phyloP scores from a whole-genome alignment of 2,329 filamentous ascomycete genomes.

The Colletotrichum abscissum region DNA sequence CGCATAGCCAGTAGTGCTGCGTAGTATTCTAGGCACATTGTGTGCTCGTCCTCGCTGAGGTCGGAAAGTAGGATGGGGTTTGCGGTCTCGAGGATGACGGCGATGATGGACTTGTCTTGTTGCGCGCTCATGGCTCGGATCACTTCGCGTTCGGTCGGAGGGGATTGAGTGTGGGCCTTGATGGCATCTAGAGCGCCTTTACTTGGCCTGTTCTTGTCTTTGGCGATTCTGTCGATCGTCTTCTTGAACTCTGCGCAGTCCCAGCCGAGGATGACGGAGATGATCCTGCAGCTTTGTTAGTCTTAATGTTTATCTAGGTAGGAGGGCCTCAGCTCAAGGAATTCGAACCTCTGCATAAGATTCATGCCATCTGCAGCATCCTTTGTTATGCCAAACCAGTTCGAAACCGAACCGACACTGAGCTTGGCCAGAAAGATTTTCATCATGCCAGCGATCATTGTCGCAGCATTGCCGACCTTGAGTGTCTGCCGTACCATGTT shows the following conservation, averaged over 20 bases:
- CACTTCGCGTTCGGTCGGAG: constrained; percentile 67
- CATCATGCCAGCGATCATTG: constrained; percentile 83
- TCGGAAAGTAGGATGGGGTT: constrained; percentile 57
- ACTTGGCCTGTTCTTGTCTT: constrained; percentile 65
- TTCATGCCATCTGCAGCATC: constrained; percentile 84
- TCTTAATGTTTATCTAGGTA: constrained; percentile 21
- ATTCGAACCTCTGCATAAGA: constrained; percentile 69
- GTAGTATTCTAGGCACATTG: constrained; percentile 75
- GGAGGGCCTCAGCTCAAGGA: background rate
- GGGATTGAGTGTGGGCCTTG: constrained; percentile 64
- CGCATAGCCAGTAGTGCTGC: constrained; percentile 76
- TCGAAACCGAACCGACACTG: constrained; percentile 78
- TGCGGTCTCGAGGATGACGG: constrained; percentile 69
- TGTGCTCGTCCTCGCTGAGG: constrained; percentile 71
- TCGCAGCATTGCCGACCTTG: constrained; percentile 81
- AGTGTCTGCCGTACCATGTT: constrained; percentile 78
- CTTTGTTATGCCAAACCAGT: constrained; percentile 80
- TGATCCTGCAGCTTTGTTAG: constrained; percentile 63
- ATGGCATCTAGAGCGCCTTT: constrained; percentile 73
- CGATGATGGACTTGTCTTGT: constrained; percentile 69
- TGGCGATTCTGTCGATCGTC: constrained; percentile 72
- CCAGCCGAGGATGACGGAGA: constrained; percentile 78
- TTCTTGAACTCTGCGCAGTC: constrained; percentile 78
- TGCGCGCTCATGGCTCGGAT: constrained; percentile 66
- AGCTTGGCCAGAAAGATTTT: constrained; percentile 81